Percentiles rank a stretch among this genome's conserved stretches.
Evolutionary conservation across 176 grass and related monocot species (phyloP).

Genomic region (Canna indica): DNA sequence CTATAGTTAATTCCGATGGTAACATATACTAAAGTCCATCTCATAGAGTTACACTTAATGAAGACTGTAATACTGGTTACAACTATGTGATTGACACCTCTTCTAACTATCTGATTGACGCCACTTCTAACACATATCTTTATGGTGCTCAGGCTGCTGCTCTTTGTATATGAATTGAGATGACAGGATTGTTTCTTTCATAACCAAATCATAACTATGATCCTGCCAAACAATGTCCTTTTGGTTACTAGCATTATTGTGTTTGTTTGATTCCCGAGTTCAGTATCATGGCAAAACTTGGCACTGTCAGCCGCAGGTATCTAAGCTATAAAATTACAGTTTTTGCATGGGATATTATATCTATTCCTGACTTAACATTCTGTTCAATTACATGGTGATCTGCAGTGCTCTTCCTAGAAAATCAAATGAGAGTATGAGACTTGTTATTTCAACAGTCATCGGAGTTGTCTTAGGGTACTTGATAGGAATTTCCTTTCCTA

Average conservation of each 20-base stretch:
- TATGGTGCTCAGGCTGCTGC: not conserved
- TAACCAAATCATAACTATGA: conserved; percentile 1
- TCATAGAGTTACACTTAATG: no score
- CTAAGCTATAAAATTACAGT: not conserved
- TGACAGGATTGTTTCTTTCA: not conserved
- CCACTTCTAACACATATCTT: not conserved
- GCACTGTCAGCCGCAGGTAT: conserved; percentile 30
- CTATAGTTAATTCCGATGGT: no score
- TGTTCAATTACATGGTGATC: not conserved
- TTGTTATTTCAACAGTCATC: conserved; percentile 8
- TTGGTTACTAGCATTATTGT: not conserved
- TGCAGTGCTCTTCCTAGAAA: conserved; percentile 1
- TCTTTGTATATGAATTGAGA: not conserved
- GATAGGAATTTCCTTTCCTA: conserved; percentile 13
- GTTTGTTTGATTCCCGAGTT: not conserved
- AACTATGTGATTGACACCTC: not conserved
- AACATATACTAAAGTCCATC: no score
- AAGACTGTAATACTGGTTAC: no score
- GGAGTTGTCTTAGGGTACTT: conserved; percentile 16
- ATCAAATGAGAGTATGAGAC: conserved; percentile 11
- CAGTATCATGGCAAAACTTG: conserved; percentile 28
- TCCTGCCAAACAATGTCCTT: conserved; percentile 1
- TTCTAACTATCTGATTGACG: not conserved
- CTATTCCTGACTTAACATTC: not conserved
- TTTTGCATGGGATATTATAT: no score